These are phyloP conservation scores for Leccinellum albellum DNA, from an alignment of 768 basidiomycete genomes.

Conservation along the genomic window DNA sequence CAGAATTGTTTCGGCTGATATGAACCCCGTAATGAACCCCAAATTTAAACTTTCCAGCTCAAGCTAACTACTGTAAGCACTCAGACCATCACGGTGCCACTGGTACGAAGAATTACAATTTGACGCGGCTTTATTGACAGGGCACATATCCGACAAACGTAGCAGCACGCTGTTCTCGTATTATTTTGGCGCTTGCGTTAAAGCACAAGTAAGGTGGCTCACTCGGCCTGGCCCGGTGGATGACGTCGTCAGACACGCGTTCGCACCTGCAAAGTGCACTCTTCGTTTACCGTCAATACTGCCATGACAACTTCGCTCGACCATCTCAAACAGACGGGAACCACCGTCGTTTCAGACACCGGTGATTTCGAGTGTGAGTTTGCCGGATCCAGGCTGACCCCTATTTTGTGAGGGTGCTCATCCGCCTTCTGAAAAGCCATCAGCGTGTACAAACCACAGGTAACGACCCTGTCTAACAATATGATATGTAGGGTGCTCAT, in stretches of 20 bases:
- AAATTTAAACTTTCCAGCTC: no score
- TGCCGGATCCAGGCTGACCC: constrained; percentile 9
- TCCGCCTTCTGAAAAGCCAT: constrained; percentile 51
- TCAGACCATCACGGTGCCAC: no score
- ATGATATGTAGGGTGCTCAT: neutral
- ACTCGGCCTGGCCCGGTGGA: constrained; percentile 1
- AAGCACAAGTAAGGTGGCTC: no score
- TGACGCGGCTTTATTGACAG: constrained; percentile 25
- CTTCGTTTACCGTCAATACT: constrained; percentile 13
- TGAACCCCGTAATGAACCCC: no score
- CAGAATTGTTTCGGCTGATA: no score
- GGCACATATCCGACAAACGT: constrained; percentile 8
- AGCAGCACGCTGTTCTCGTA: constrained; percentile 15
- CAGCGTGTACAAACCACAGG: constrained; percentile 91
- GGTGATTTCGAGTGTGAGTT: constrained; percentile 80
- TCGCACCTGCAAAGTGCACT: neutral
- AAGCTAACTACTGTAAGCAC: constrained; percentile 30
- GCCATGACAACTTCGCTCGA: constrained; percentile 76
- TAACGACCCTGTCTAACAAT: constrained; percentile 17
- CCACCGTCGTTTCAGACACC: constrained; percentile 85
- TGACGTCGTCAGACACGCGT: neutral
- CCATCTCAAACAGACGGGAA: constrained; percentile 81
- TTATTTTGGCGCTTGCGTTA: neutral
- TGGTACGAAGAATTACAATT: constrained; percentile 21
- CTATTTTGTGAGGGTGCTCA: constrained; percentile 7